Evolutionary conservation across 2,329 filamentous ascomycete species (phyloP), one percentile per base, ranked within the genome.

Genomic region (Xylaria sp.): DNA sequence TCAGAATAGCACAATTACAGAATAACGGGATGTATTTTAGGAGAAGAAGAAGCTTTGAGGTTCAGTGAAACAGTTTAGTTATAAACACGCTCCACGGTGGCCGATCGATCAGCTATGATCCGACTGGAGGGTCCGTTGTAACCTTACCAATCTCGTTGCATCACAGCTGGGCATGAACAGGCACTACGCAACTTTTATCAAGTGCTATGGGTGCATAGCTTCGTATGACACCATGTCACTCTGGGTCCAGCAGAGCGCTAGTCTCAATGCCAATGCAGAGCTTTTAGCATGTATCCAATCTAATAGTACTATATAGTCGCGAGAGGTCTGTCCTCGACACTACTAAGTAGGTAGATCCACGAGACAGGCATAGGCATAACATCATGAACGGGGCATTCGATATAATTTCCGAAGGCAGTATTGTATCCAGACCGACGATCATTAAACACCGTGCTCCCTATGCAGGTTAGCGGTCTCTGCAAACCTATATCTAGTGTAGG

Each of bases 231-330:
- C 29, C 32, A 54, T 60, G 37, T 63, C 37, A 32, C 60, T 58
- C 37, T 54, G 66, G 47, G 60, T 58, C 62, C 66, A 37, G 51
- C 47, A 44, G 21, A 58, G 35, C 51, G 42, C 63, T 73, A 66
- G 72, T 68, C 40, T 63, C 27, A 66, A 54, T 60, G 54, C 61
- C 63, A 69, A 72, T 69, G 65, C 72, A 68, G 54, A 60, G 23
- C 55, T 71, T 66, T 68, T 70, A 68, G 58, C 13, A 29, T 27
- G 65, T 68, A 59, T 63, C 65, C 65, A 51, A 63, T 69, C 47
- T 40, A 62, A 25, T n/a, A n/a, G n/a, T n/a, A n/a, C n/a, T n/a
- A n/a, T n/a, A n/a, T n/a, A n/a, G n/a, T 40, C 32, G 35, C 29
- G 59, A 60, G 66, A 35, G 23, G 13, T 54, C 44, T 47, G 54